A percentile compares a stretch with the other conserved stretches of the same genome.
These are phyloP conservation scores for Peterozyma xylosa DNA, from an alignment of 805 yeast genomes.

Conservation along the genomic window DNA sequence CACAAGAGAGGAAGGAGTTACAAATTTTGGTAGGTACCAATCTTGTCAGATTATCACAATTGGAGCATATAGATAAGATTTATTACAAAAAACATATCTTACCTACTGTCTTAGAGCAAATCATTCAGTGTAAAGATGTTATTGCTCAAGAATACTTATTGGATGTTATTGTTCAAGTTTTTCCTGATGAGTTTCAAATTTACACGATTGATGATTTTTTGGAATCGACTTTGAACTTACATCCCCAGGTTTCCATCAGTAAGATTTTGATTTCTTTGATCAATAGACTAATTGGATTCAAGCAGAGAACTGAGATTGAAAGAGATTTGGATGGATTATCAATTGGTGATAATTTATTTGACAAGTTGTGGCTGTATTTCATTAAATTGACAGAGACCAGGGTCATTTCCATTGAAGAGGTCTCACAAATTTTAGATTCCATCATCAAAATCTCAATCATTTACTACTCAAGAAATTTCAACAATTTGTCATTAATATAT, in stretches of 20 bases:
- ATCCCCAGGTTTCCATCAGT: slow-evolving; percentile 62
- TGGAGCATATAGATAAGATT: slow-evolving; percentile 61
- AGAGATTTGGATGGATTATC: slow-evolving; percentile 10
- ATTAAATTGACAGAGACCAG: slow-evolving; percentile 44
- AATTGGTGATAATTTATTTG: slow-evolving; percentile 37
- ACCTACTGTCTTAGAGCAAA: slow-evolving; percentile 81
- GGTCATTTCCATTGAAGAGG: slow-evolving; percentile 60
- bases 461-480: slow-evolving; percentile 56
- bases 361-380: slow-evolving; percentile 61
- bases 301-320: slow-evolving; percentile 25
- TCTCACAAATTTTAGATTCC: slow-evolving; percentile 57
- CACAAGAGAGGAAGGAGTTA: slow-evolving; percentile 76
- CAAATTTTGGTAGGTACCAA: slow-evolving; percentile 91
- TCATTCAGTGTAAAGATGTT: slow-evolving; percentile 84
- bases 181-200: slow-evolving; percentile 88
- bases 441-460: slow-evolving; percentile 55
- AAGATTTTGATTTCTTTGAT: slow-evolving; percentile 65
- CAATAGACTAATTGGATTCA: slow-evolving; percentile 57
- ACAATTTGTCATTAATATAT: slow-evolving; percentile 55
- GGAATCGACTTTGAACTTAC: slow-evolving; percentile 55
- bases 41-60: slow-evolving; percentile 79
- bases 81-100: slow-evolving; percentile 47
- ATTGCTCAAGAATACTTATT: slow-evolving; percentile 88
- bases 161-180: slow-evolving; percentile 89
- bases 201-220: slow-evolving; percentile 63